phyloP scores from a whole-genome alignment of 306 rosid genomes.

The Sphenostylis stenocarpa region DNA sequence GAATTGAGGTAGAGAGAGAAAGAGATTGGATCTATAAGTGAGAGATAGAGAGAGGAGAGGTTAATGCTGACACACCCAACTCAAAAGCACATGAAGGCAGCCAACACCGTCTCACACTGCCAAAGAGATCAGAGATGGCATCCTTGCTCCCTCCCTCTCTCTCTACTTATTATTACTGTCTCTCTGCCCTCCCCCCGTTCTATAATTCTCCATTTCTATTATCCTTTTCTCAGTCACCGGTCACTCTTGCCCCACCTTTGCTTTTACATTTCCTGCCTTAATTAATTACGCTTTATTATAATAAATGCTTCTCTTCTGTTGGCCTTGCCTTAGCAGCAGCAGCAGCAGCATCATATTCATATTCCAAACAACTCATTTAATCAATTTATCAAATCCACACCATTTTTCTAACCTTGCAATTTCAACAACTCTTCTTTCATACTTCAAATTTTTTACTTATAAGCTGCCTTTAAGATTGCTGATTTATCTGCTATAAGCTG shows the following conservation, averaged over 20 bases:
- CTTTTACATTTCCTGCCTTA: not conserved
- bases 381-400: not conserved
- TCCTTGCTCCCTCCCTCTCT: not conserved
- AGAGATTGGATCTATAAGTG: conserved; percentile 47
- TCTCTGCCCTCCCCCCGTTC: not conserved
- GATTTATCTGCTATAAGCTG: too few relatives aligned
- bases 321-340: too few relatives aligned
- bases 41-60: conserved; percentile 21
- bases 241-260: too few relatives aligned
- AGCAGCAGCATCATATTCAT: not conserved
- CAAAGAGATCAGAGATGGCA: not conserved
- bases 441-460: too few relatives aligned
- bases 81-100: conserved; percentile 32
- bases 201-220: too few relatives aligned
- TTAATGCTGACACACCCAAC: conserved; percentile 41
- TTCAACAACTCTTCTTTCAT: too few relatives aligned
- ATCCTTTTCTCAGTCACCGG: too few relatives aligned
- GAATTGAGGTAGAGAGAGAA: not conserved
- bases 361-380: too few relatives aligned
- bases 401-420: too few relatives aligned
- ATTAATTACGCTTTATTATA: not conserved
- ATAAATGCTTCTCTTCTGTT: not conserved
- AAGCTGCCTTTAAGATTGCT: too few relatives aligned
- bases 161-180: not conserved
- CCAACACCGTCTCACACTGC: not conserved